Evolutionary conservation across 1,284 basidiomycete genomes (phyloP).

Genomic region (Cutaneotrichosporon arboriforme): DNA sequence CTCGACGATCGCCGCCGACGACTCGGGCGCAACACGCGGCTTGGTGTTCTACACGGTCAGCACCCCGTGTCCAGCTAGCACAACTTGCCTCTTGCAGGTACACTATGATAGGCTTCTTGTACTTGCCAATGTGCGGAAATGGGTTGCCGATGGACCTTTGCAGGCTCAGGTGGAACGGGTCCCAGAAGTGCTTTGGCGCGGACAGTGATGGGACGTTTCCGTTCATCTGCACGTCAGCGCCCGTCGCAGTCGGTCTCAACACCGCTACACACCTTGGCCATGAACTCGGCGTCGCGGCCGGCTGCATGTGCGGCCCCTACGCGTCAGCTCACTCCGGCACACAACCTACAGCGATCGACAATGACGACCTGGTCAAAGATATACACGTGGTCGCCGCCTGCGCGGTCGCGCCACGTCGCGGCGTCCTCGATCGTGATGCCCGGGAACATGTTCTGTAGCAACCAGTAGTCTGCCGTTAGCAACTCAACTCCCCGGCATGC

Average conservation of each 20-base stretch:
- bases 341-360: conserved; percentile 39
- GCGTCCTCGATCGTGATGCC: conserved; percentile 34
- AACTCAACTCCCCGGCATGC: not conserved
- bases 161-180: conserved; percentile 25
- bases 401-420: conserved; percentile 29
- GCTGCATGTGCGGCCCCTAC: conserved; percentile 38
- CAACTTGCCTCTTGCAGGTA: conserved; percentile 30
- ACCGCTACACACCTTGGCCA: conserved; percentile 34
- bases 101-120: conserved; percentile 36
- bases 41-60: conserved; percentile 16
- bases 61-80: not conserved
- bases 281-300: conserved; percentile 25
- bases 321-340: not conserved
- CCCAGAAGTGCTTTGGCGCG: conserved; percentile 28
- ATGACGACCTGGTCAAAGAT: conserved; percentile 42
- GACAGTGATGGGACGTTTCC: conserved; percentile 23
- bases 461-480: conserved; percentile 37
- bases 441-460: conserved; percentile 32
- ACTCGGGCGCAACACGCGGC: conserved; percentile 18
- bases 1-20: conserved; percentile 29
- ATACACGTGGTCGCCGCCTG: conserved; percentile 25
- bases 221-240: conserved; percentile 32
- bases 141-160: conserved; percentile 22
- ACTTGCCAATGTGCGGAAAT: conserved; percentile 11
- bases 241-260: too few species aligned